These are phyloP conservation scores for Vaccinium macrocarpon DNA, from an alignment of 148 eudicot genomes.

Conservation along the genomic window DNA sequence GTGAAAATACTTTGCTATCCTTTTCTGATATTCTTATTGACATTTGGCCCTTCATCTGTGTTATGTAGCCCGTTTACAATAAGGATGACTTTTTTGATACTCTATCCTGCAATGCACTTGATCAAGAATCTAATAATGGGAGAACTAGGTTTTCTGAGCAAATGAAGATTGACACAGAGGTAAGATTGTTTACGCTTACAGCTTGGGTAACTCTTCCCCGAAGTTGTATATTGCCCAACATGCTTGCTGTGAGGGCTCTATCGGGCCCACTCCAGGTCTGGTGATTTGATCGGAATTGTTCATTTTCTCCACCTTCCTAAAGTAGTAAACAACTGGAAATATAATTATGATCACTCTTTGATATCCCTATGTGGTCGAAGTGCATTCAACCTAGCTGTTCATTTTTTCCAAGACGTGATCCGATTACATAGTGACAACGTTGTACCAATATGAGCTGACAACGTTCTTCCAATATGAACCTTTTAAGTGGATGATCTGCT, in stretches of 20 bases:
- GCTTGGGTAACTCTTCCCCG: slow-evolving; percentile 2
- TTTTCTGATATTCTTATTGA: background rate
- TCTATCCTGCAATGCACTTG: slow-evolving; percentile 63
- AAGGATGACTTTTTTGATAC: slow-evolving; percentile 90
- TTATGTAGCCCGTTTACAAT: slow-evolving; percentile 67
- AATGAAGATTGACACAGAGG: slow-evolving; percentile 83
- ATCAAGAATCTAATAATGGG: slow-evolving; percentile 54
- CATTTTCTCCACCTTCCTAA: background rate
- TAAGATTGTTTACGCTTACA: slow-evolving; percentile 9
- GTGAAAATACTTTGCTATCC: background rate
- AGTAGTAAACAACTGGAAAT: background rate
- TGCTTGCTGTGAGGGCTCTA: background rate
- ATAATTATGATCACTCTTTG: background rate
- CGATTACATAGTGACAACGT: background rate
- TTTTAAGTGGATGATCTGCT: background rate
- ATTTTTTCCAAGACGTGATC: background rate
- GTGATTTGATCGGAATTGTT: background rate
- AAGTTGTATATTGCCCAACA: background rate
- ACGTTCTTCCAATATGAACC: background rate
- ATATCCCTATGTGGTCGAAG: background rate
- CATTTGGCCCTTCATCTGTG: slow-evolving; percentile 2
- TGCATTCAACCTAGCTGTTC: background rate
- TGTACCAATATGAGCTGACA: background rate
- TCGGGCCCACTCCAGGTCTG: background rate
- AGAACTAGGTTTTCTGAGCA: slow-evolving; percentile 82